Conservation (phyloP, 345 rosid genomes). For the Zanthoxylum bungeanum region DNA sequence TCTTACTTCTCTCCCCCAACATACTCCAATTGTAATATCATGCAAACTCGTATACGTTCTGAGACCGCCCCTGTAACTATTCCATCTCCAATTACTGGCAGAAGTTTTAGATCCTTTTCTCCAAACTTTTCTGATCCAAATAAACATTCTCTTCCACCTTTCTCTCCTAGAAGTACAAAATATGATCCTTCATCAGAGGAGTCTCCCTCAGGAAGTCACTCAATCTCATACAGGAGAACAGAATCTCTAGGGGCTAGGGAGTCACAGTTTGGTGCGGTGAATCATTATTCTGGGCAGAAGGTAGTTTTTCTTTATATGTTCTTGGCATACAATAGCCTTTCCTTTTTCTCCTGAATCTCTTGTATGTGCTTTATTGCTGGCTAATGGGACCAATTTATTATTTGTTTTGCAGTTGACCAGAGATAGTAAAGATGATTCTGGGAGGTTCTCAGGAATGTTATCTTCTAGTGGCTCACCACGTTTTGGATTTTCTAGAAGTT, state of each 20-base stretch:
- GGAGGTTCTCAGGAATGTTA: slow-evolving; percentile 76
- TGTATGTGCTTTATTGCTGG: not conserved
- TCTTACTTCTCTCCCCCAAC: slow-evolving; percentile 69
- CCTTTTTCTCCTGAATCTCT: not conserved
- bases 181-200: slow-evolving; percentile 76
- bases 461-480: slow-evolving; percentile 87
- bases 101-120: slow-evolving; percentile 51
- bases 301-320: slow-evolving; percentile 25
- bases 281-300: slow-evolving; percentile 64
- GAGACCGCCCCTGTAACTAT: slow-evolving; percentile 87
- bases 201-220: slow-evolving; percentile 64
- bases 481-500: slow-evolving; percentile 74
- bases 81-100: slow-evolving; percentile 48
- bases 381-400: slow-evolving; percentile 10
- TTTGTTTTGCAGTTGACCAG: slow-evolving; percentile 43
- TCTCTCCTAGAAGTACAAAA: slow-evolving; percentile 72
- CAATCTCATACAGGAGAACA: slow-evolving; percentile 48
- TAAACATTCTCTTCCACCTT: slow-evolving; percentile 77
- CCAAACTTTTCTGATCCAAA: slow-evolving; percentile 80
- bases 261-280: slow-evolving; percentile 49
- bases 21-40: slow-evolving; percentile 39
- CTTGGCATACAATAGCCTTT: not conserved
- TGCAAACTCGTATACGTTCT: slow-evolving; percentile 37
- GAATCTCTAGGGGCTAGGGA: slow-evolving; percentile 61
- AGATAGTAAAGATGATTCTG: slow-evolving; percentile 80